Percentiles rank a stretch among this genome's conserved stretches.
These are phyloP conservation scores for Cyberlindnera misumaiensis DNA, from an alignment of 805 yeast genomes.

Conservation along the genomic window DNA sequence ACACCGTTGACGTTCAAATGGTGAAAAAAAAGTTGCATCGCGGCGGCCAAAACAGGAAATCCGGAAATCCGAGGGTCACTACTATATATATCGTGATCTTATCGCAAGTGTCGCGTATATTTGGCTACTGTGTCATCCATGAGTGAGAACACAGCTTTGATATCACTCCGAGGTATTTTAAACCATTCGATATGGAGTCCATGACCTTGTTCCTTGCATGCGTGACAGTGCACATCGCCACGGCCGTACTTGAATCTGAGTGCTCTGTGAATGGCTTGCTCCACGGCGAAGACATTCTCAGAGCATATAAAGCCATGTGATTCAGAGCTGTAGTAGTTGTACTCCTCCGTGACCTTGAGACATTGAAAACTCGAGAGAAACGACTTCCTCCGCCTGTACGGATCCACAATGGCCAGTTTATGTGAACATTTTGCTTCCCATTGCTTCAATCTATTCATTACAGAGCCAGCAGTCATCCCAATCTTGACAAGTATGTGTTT, in stretches of 20 bases:
- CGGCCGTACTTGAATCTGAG: conserved; percentile 14
- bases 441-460: conserved; percentile 13
- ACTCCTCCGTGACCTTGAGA: conserved; percentile 3
- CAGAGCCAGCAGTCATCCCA: conserved; percentile 20
- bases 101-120: no score
- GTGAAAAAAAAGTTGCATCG: conserved; percentile 2
- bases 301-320: conserved; percentile 14
- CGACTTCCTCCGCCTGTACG: conserved; percentile 5
- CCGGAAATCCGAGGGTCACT: not conserved
- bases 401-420: conserved; percentile 11
- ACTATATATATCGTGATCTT: not conserved
- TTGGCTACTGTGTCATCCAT: conserved; percentile 10
- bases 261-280: conserved; percentile 14
- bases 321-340: conserved; percentile 3
- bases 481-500: conserved; percentile 18
- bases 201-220: conserved; percentile 11
- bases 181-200: conserved; percentile 24
- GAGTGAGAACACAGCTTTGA: conserved; percentile 7
- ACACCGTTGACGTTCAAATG: not conserved
- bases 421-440: conserved; percentile 24
- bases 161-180: conserved; percentile 13
- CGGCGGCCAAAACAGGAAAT: not conserved
- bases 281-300: conserved; percentile 10
- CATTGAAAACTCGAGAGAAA: conserved; percentile 4
- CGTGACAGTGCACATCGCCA: conserved; percentile 21